These are phyloP conservation scores for Penicillium polonicum DNA, from an alignment of 2,329 filamentous ascomycete species.

Conservation along the genomic window DNA sequence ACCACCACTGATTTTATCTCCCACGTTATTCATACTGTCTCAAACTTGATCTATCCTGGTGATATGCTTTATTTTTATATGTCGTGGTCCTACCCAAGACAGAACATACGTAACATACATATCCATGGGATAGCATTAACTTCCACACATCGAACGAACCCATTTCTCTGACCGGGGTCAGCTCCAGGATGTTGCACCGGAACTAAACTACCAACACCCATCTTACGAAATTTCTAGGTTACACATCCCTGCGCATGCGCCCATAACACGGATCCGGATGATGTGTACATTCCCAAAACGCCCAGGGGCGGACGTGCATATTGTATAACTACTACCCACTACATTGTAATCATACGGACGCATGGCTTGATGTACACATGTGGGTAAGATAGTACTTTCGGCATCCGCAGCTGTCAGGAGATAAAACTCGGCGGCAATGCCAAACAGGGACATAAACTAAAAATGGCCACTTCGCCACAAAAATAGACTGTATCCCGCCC, in stretches of 20 bases:
- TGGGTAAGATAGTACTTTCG: neutral
- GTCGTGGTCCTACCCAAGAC: neutral
- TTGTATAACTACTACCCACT: neutral
- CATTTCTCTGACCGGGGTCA: neutral
- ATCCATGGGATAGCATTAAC: neutral
- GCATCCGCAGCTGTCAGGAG: neutral
- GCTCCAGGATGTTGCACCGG: neutral
- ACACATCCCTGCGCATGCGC: neutral
- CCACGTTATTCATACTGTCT: neutral
- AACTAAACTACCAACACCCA: neutral
- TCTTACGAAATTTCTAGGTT: neutral
- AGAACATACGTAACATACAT: neutral
- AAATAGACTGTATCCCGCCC: neutral
- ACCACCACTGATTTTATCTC: neutral
- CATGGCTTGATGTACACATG: neutral
- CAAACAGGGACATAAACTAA: neutral
- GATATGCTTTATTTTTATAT: neutral
- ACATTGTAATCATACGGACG: neutral
- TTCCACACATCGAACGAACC: neutral
- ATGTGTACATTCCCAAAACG: neutral
- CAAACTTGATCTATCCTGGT: neutral
- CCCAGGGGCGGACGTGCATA: neutral
- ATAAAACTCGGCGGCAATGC: neutral
- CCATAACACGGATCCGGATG: neutral
- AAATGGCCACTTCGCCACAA: neutral